These are phyloP conservation scores for Adansonia digitata DNA, from an alignment of 345 rosid genomes.

Conservation along the genomic window DNA sequence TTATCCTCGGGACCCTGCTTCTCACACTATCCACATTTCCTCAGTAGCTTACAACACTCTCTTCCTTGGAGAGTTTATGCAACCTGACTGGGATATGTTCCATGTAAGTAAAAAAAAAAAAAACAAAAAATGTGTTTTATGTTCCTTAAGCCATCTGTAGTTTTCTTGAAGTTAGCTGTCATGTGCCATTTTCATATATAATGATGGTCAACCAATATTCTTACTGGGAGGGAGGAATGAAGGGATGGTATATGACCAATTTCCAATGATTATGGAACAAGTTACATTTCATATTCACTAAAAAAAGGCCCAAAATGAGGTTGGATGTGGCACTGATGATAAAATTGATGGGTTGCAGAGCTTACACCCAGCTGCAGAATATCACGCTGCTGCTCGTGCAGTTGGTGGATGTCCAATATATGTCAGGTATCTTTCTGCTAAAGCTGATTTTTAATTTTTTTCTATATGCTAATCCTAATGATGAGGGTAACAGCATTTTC, in stretches of 20 bases:
- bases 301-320: background rate
- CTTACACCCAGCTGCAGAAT: slow-evolving; percentile 90
- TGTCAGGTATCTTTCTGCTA: slow-evolving; percentile 59
- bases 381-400: slow-evolving; percentile 95
- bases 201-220: background rate
- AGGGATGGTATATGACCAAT: background rate
- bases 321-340: background rate
- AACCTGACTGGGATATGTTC: slow-evolving; percentile 99
- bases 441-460: background rate
- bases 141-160: background rate
- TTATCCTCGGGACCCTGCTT: slow-evolving; percentile 91
- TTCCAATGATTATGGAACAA: background rate
- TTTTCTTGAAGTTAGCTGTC: background rate
- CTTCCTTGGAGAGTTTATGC: slow-evolving; percentile 97
- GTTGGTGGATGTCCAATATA: slow-evolving; percentile 94
- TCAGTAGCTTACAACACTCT: slow-evolving; percentile 87
- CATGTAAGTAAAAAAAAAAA: slow-evolving; percentile 65
- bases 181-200: background rate
- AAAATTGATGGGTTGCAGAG: slow-evolving; percentile 50
- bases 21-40: slow-evolving; percentile 92
- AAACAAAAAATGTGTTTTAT: too few relatives aligned
- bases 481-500: background rate
- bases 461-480: background rate
- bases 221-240: background rate
- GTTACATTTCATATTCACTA: background rate